Evolutionary conservation across 2,329 filamentous ascomycete species (phyloP).

Genomic region (Exserohilum turcica): DNA sequence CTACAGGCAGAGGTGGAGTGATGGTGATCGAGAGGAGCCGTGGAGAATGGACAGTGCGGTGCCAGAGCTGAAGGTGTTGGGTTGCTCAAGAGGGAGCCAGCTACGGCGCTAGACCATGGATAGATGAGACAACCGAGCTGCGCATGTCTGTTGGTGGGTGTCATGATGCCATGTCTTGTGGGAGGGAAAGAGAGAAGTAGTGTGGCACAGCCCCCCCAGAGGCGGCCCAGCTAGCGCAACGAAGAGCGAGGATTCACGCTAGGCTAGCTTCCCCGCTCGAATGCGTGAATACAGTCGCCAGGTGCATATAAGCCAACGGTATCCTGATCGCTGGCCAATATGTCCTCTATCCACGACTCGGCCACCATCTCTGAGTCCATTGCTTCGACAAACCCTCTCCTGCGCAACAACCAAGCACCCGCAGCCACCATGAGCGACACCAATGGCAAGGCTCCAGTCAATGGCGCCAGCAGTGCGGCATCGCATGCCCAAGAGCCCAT

Average conservation of each 20-base stretch:
- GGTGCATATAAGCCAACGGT: conserved; percentile 28
- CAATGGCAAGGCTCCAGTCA: conserved; percentile 47
- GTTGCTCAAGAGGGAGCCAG: too few relatives aligned
- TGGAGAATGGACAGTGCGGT: too few relatives aligned
- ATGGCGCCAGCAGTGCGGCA: conserved; percentile 16
- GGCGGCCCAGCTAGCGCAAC: conserved; percentile 15
- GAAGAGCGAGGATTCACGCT: conserved; percentile 9
- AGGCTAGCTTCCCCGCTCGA: conserved; percentile 31
- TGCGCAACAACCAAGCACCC: conserved; percentile 17
- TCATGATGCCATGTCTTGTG: neutral
- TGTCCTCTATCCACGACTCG: conserved; percentile 17
- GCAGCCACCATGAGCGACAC: conserved; percentile 36
- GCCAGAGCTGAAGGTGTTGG: too few relatives aligned
- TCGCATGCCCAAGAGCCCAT: conserved; percentile 39
- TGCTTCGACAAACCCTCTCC: conserved; percentile 34
- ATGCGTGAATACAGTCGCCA: conserved; percentile 9
- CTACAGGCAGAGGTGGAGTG: neutral
- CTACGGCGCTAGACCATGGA: too few relatives aligned
- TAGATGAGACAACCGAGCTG: neutral
- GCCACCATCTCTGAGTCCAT: conserved; percentile 28
- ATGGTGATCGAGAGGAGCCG: too few relatives aligned
- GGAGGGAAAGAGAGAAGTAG: neutral
- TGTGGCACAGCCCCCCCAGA: conserved; percentile 24
- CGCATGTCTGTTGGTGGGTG: neutral
- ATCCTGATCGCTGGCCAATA: conserved; percentile 9